Evolutionary conservation across 106 monocot genomes (phyloP), one percentile per base, ranked within the genome.

Genomic region (Alisma plantagoaquatica): DNA sequence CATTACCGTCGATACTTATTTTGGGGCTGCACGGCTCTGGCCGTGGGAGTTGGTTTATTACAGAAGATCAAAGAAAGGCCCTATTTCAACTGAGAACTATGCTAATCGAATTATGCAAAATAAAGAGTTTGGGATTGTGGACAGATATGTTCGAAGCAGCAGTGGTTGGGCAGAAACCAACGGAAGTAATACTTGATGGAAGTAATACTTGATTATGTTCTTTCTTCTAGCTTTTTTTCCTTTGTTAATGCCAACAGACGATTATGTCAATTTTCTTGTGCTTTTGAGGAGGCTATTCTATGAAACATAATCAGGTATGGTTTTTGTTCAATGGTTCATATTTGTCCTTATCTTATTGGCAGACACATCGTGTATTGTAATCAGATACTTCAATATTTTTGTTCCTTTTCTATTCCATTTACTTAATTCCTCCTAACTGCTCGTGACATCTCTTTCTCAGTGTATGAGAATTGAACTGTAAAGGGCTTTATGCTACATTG

Each of bases 31-130:
- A 47, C 71, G 74, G 41, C 12, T 81, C 47, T 87, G 87, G 87
- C 81, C 81, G 41, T 87, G 87, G 81, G 77, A 81, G 33, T 75
- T 87, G 41, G 70, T 81, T 21, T 87, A 77, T 54, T 87, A 69
- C 19, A 52, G 65, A 14, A 60, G 69, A 10, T 61, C 63, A 46
- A 87, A 78, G 43, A 77, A 66, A 31, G 86, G 81, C 51, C 81
- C 81, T 15, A 81, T 87, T 49, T 71, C 77, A 23, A 72, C 71
- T 17, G 81, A 80, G 54, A 87, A 77, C 48, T 87, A 86, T 71
- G 80, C 69, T 19, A 81, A 53, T 31, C 71, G 77, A 57, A 64
- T 87, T 62, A 69, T 71, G 17, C 81, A 87, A 62, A 87, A 87
- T 23, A 73, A 46, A 65, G 62, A 87, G 68, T 87, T 77, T 63